These are phyloP conservation scores for Cudoniella acicularis DNA, from an alignment of 495 filamentous ascomycete species.

Conservation along the genomic window DNA sequence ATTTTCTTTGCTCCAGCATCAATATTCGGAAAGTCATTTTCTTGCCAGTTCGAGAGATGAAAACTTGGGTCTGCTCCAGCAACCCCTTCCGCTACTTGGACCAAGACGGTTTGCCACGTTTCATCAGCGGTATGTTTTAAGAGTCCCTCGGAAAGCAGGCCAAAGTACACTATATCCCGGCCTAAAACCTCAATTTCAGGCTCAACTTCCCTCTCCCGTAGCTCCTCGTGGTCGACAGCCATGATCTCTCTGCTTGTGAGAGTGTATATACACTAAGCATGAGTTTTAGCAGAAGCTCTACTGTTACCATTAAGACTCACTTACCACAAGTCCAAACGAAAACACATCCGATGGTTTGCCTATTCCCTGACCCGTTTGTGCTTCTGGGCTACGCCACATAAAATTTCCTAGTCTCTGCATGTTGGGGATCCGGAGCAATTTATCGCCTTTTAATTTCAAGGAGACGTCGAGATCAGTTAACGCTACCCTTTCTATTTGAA, in stretches of 20 bases:
- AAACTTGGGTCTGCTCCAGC: not conserved
- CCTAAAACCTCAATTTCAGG: conserved; percentile 1
- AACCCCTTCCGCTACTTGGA: not conserved
- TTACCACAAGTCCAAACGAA: conserved; percentile 3
- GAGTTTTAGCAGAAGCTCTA: not conserved
- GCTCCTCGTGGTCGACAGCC: not conserved
- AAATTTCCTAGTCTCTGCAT: conserved; percentile 2
- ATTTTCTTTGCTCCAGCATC: not conserved
- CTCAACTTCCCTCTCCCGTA: not conserved
- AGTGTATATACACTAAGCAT: not conserved
- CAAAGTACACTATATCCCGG: conserved; percentile 2
- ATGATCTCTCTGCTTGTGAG: conserved; percentile 1
- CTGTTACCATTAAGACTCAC: not conserved
- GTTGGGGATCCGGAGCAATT: not conserved
- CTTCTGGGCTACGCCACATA: conserved; percentile 2
- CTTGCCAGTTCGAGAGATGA: not conserved
- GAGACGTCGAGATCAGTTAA: not conserved
- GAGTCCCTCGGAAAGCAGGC: not conserved
- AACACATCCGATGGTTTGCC: conserved; percentile 1
- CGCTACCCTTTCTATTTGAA: not conserved
- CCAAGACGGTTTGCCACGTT: not conserved
- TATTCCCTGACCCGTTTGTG: not conserved
- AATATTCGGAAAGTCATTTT: not conserved
- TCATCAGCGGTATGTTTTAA: not conserved
- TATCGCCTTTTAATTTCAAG: not conserved